phyloP scores from a whole-genome alignment of 306 rosid genomes.

The Cucurbita moschata region DNA sequence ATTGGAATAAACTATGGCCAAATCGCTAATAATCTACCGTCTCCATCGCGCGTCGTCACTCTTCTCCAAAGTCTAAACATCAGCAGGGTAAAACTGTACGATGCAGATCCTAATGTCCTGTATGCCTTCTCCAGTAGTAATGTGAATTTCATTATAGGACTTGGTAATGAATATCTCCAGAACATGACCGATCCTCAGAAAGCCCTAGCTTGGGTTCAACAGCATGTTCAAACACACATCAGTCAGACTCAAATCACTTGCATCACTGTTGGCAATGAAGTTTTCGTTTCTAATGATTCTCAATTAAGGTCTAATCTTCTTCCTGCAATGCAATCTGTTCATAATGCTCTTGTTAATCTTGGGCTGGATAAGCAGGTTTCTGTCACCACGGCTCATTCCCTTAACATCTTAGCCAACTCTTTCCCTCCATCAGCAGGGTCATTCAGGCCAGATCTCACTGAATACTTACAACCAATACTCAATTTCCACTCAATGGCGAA shows the following conservation, averaged over 20 bases:
- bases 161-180: conserved; percentile 48
- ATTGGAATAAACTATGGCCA: conserved; percentile 87
- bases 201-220: conserved; percentile 63
- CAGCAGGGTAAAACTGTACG: conserved; percentile 67
- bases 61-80: conserved; percentile 54
- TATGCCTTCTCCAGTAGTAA: conserved; percentile 44
- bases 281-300: conserved; percentile 31
- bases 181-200: conserved; percentile 37
- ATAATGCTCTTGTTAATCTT: conserved; percentile 38
- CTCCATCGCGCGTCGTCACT: conserved; percentile 35
- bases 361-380: conserved; percentile 40
- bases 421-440: conserved; percentile 65
- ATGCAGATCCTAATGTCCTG: conserved; percentile 79
- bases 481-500: conserved; percentile 39
- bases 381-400: conserved; percentile 62
- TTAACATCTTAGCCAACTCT: conserved; percentile 30
- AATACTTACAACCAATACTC: conserved; percentile 43
- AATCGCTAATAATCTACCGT: conserved; percentile 64
- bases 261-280: conserved; percentile 69
- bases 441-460: conserved; percentile 35
- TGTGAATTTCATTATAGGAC: conserved; percentile 55
- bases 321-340: conserved; percentile 58
- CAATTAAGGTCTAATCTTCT: conserved; percentile 29
- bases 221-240: conserved; percentile 34
- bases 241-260: conserved; percentile 49